phyloP scores from a whole-genome alignment of 495 filamentous ascomycete genomes.

The Penicillium alfredii region DNA sequence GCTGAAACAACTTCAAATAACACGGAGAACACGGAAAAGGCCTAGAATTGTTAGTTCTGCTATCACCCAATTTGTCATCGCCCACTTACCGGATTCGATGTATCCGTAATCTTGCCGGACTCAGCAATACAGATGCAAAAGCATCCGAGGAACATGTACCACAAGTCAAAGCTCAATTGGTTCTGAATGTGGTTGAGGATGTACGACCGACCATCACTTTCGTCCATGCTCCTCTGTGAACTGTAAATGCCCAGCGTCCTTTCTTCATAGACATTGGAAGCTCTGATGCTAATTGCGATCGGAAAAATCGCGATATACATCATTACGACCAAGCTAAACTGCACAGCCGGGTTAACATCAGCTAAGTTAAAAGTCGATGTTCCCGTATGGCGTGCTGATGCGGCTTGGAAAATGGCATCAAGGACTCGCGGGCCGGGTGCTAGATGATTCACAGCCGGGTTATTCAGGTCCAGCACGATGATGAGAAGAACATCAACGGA shows the following conservation, averaged over 20 bases:
- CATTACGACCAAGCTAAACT: slow-evolving; percentile 57
- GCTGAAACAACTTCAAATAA: slow-evolving; percentile 84
- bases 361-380: slow-evolving; percentile 52
- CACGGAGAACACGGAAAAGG: slow-evolving; percentile 55
- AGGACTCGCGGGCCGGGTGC: slow-evolving; percentile 37
- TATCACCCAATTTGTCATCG: neutral
- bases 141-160: slow-evolving; percentile 58
- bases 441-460: slow-evolving; percentile 24
- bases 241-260: slow-evolving; percentile 62
- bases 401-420: slow-evolving; percentile 55
- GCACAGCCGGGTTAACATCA: slow-evolving; percentile 53
- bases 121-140: slow-evolving; percentile 57
- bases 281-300: slow-evolving; percentile 66
- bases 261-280: slow-evolving; percentile 63
- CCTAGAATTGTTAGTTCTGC: slow-evolving; percentile 8
- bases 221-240: slow-evolving; percentile 40
- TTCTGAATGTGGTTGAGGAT: slow-evolving; percentile 52
- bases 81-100: slow-evolving; percentile 33
- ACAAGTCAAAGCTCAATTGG: slow-evolving; percentile 58
- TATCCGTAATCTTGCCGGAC: slow-evolving; percentile 42
- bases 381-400: slow-evolving; percentile 54
- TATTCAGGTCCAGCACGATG: slow-evolving; percentile 50
- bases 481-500: slow-evolving; percentile 53
- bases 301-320: slow-evolving; percentile 75
- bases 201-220: slow-evolving; percentile 33